A percentile compares a stretch with the other conserved stretches of the same genome.
Evolutionary conservation across 176 grass and related monocot genomes (phyloP).

Genomic region (Zea luxurians): DNA sequence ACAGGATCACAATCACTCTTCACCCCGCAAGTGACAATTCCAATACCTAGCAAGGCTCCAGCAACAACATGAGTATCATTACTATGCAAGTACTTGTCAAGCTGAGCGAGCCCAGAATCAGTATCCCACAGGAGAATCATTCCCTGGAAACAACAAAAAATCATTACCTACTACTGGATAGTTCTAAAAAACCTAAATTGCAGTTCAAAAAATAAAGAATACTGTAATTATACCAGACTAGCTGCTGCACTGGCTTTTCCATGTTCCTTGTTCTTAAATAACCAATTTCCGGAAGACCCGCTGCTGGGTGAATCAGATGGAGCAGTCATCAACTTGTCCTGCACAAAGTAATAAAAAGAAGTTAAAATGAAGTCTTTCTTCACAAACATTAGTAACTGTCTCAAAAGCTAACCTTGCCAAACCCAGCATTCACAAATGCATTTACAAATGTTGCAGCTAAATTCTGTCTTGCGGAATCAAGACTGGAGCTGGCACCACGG

Average conservation of each 20-base stretch:
- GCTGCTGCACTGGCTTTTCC: constrained; percentile 92
- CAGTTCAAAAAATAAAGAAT: constrained; percentile 12
- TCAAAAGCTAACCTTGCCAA: constrained; percentile 73
- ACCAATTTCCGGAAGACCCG: constrained; percentile 81
- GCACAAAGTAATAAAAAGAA: constrained; percentile 31
- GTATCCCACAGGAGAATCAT: constrained; percentile 98
- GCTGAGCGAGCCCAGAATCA: constrained; percentile 81
- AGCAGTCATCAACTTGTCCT: constrained; percentile 97
- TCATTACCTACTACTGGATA: constrained; percentile 9
- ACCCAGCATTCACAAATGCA: constrained; percentile 99
- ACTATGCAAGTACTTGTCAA: constrained; percentile 93
- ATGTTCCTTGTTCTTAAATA: constrained; percentile 99
- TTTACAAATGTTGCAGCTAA: constrained; percentile 96
- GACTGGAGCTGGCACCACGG: constrained; percentile 81
- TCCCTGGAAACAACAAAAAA: constrained; percentile 51
- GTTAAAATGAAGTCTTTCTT: constrained; percentile 23
- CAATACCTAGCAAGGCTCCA: constrained; percentile 93
- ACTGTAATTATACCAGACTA: constrained; percentile 67
- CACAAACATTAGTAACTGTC: background rate
- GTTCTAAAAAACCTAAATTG: constrained; percentile 8
- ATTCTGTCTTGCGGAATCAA: constrained; percentile 99
- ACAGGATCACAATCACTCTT: constrained; percentile 98
- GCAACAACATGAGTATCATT: constrained; percentile 90
- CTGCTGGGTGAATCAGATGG: constrained; percentile 77
- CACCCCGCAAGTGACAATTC: constrained; percentile 83